Percentiles rank a stretch among this genome's conserved stretches.
These are phyloP conservation scores for Kodamaea plutei DNA, from an alignment of 1,139 yeast species.

Conservation along the genomic window DNA sequence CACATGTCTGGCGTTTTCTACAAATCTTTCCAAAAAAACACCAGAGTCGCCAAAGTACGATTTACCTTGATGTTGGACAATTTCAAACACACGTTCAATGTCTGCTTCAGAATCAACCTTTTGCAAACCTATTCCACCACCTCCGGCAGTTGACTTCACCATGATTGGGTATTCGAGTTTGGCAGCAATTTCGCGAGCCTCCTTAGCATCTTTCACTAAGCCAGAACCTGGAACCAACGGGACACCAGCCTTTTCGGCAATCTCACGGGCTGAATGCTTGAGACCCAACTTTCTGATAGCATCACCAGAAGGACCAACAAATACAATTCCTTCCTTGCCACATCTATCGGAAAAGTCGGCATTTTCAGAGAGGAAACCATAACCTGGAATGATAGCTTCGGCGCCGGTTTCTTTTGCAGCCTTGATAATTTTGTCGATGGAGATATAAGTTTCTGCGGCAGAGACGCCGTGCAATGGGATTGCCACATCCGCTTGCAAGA, in stretches of 20 bases:
- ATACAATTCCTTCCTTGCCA: constrained; percentile 74
- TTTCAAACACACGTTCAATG: constrained; percentile 75
- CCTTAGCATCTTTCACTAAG: constrained; percentile 62
- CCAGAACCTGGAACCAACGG: constrained; percentile 97
- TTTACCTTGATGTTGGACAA: constrained; percentile 91
- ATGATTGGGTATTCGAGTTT: constrained; percentile 83
- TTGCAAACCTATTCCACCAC: constrained; percentile 97
- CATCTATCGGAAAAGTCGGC: constrained; percentile 94
- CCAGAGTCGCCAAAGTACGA: constrained; percentile 94
- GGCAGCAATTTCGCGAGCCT: constrained; percentile 75
- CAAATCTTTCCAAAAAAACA: constrained; percentile 89
- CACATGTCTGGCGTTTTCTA: constrained; percentile 91
- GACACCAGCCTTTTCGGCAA: constrained; percentile 82
- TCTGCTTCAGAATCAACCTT: constrained; percentile 81
- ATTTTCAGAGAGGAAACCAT: constrained; percentile 93
- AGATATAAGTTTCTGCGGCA: constrained; percentile 87
- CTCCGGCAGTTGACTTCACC: constrained; percentile 98
- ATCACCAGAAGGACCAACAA: constrained; percentile 94
- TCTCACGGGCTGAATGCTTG: constrained; percentile 93
- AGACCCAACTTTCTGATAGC: constrained; percentile 87
- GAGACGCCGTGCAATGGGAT: constrained; percentile 74
- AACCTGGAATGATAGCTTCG: constrained; percentile 94
- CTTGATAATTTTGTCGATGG: constrained; percentile 73
- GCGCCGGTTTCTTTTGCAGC: constrained; percentile 84
- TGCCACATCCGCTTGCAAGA: constrained; percentile 73